Evolutionary conservation across 805 yeast genomes (phyloP).

Genomic region (Teunomyces gatunensis): DNA sequence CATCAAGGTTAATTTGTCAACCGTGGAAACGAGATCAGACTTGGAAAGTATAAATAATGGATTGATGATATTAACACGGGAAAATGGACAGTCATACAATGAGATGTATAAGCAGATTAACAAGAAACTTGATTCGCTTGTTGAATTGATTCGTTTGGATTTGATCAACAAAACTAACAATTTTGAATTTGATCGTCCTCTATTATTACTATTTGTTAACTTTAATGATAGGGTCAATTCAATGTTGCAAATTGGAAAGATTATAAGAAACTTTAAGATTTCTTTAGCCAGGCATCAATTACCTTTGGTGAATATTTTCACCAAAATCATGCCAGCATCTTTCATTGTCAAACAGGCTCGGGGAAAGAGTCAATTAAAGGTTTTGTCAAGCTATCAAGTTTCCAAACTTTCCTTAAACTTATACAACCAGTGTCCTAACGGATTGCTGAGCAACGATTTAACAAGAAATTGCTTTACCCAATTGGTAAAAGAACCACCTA

Average conservation of each 20-base stretch:
- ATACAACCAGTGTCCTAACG: conserved; percentile 55
- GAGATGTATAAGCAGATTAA: conserved; percentile 31
- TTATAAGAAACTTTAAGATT: conserved; percentile 47
- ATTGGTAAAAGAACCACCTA: conserved; percentile 37
- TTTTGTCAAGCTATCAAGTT: conserved; percentile 34
- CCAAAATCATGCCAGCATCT: conserved; percentile 34
- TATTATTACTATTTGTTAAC: conserved; percentile 50
- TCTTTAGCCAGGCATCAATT: conserved; percentile 36
- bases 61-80: conserved; percentile 21
- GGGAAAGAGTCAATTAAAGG: conserved; percentile 16
- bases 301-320: conserved; percentile 37
- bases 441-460: conserved; percentile 9
- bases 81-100: conserved; percentile 17
- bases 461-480: conserved; percentile 25
- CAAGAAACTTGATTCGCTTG: conserved; percentile 27
- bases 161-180: conserved; percentile 39
- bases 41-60: conserved; percentile 31
- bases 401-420: conserved; percentile 50
- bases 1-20: conserved; percentile 27
- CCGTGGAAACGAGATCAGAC: conserved; percentile 26
- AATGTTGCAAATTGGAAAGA: conserved; percentile 43
- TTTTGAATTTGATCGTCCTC: conserved; percentile 46
- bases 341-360: conserved; percentile 21
- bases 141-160: conserved; percentile 37
- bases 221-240: conserved; percentile 44